phyloP scores from a whole-genome alignment of 257 asterid species.

The Osmanthus fragrans region DNA sequence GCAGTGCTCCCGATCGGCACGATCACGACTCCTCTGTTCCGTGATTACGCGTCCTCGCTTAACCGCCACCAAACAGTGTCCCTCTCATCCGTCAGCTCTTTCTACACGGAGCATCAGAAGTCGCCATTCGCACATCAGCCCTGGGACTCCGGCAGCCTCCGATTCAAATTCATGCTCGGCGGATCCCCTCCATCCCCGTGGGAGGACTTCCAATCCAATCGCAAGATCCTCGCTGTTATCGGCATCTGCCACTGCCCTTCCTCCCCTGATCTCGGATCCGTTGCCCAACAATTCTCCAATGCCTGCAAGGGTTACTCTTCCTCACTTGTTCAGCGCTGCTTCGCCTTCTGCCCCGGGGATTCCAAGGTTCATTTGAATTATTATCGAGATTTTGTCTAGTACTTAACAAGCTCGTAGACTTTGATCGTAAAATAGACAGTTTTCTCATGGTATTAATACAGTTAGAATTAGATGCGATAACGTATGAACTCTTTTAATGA shows the following conservation, averaged over 20 bases:
- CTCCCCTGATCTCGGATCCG: constrained; percentile 76
- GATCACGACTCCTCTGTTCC: constrained; percentile 60
- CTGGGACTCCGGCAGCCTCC: constrained; percentile 85
- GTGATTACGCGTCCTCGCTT: constrained; percentile 79
- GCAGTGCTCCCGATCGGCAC: constrained; percentile 85
- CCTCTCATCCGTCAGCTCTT: constrained; percentile 81
- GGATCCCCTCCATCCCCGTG: constrained; percentile 93
- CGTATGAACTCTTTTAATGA: not conserved
- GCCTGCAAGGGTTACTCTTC: constrained; percentile 76
- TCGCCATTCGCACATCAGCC: constrained; percentile 88
- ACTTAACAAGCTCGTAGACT: not conserved
- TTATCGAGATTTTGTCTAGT: not conserved
- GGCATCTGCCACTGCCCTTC: constrained; percentile 90
- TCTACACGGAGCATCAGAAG: constrained; percentile 98
- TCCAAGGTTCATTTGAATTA: constrained; percentile 54
- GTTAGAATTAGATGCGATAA: not conserved
- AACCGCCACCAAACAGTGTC: constrained; percentile 83
- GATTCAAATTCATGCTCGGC: constrained; percentile 86
- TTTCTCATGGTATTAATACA: not conserved
- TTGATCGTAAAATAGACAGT: not conserved
- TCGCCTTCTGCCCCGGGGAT: constrained; percentile 94
- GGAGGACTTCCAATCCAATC: constrained; percentile 95
- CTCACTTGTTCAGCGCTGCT: constrained; percentile 80
- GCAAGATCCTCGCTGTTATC: constrained; percentile 81
- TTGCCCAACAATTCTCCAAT: constrained; percentile 54